A percentile compares a stretch with the other conserved stretches of the same genome.
Evolutionary conservation across 2,329 filamentous ascomycete species (phyloP).

Genomic region (Myotisia sp.): DNA sequence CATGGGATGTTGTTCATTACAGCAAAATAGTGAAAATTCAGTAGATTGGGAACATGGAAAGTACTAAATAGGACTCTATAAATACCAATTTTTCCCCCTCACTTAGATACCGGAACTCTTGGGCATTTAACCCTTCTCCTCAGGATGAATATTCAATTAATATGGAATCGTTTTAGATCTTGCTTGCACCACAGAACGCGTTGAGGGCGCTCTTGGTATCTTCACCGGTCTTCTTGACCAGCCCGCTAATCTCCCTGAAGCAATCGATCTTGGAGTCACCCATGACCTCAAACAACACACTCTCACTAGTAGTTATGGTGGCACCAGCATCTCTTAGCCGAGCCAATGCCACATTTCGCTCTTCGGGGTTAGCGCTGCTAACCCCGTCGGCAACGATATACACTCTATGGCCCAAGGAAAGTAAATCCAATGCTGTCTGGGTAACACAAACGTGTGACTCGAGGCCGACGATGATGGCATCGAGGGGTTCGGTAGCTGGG

Average conservation of each 20-base stretch:
- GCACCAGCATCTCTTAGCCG: constrained; percentile 63
- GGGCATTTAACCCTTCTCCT: too few relatives aligned
- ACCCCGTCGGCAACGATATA: constrained; percentile 84
- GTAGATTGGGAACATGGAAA: too few relatives aligned
- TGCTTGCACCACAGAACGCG: constrained; percentile 41
- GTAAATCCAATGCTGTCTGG: constrained; percentile 74
- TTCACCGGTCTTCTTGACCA: constrained; percentile 64
- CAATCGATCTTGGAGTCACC: constrained; percentile 59
- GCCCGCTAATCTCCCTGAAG: constrained; percentile 56
- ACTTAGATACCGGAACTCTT: too few relatives aligned
- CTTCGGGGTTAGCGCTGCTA: constrained; percentile 69
- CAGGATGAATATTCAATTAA: too few relatives aligned
- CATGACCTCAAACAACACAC: constrained; percentile 76
- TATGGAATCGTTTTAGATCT: too few relatives aligned
- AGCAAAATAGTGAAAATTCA: too few relatives aligned
- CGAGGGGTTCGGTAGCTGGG: constrained; percentile 28
- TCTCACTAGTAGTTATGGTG: constrained; percentile 73
- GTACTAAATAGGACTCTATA: too few relatives aligned
- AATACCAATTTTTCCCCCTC: too few relatives aligned
- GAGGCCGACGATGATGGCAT: constrained; percentile 74
- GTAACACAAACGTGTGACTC: constrained; percentile 90
- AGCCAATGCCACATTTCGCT: constrained; percentile 64
- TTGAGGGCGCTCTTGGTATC: constrained; percentile 57
- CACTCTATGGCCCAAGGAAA: constrained; percentile 60
- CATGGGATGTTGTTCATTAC: too few relatives aligned